phyloP scores from a whole-genome alignment of 345 rosid species.

The Anastatica hierochuntica region DNA sequence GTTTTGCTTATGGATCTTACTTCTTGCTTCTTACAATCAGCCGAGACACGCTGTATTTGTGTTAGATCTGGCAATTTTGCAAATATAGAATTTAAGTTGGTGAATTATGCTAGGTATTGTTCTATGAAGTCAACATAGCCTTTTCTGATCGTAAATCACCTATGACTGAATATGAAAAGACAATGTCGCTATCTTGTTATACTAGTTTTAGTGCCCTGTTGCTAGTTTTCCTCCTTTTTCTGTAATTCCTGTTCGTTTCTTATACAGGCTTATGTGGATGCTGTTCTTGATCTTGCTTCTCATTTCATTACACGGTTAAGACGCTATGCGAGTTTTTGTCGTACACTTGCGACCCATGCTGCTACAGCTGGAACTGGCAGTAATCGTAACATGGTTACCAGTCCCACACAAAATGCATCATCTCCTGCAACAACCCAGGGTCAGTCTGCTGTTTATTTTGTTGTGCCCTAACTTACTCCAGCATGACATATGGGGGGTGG shows the following conservation, averaged over 20 bases:
- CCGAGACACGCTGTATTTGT: not conserved
- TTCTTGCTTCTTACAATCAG: not conserved
- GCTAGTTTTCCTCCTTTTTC: not conserved
- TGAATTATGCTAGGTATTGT: not conserved
- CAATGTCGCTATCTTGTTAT: not conserved
- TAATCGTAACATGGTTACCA: slow-evolving; percentile 69
- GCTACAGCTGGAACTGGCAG: slow-evolving; percentile 86
- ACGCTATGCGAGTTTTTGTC: slow-evolving; percentile 98
- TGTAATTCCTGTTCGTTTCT: slow-evolving; percentile 12
- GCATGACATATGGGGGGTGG: not conserved
- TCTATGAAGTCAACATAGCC: not conserved
- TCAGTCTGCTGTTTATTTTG: slow-evolving; percentile 31
- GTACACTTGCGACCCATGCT: slow-evolving; percentile 95
- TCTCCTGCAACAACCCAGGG: slow-evolving; percentile 76
- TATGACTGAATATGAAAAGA: slow-evolving; percentile 6
- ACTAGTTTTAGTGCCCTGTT: not conserved
- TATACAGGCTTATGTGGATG: slow-evolving; percentile 95
- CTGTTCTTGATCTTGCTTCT: slow-evolving; percentile 95
- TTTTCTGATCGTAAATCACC: not conserved
- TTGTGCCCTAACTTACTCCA: slow-evolving; percentile 2
- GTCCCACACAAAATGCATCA: slow-evolving; percentile 79
- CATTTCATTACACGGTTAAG: slow-evolving; percentile 95
- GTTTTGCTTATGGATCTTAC: not conserved
- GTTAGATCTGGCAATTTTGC: not conserved
- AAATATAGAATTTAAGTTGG: not conserved